Base-by-base conservation (phyloP, 2,329 filamentous ascomycete species). In the Westerdykella ornata region DNA sequence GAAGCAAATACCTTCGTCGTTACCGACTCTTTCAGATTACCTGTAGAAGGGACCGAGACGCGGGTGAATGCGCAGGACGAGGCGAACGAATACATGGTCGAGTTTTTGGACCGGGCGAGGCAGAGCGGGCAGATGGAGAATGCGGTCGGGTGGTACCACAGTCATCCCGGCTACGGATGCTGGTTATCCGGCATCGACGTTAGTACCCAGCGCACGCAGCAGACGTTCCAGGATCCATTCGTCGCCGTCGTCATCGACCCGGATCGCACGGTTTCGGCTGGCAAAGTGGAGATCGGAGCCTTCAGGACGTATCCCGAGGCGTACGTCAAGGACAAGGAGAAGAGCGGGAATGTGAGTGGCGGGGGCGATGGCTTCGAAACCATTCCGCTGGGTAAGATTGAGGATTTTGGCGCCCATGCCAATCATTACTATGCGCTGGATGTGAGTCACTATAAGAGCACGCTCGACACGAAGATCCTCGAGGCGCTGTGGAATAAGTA, bases 131-230 rank as follows among this genome's bases (percentile, higher is more conserved):
- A 89, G 42, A 73, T 83, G 63, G 92, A 98, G 68, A 97, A 98
- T 64, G 85, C 87, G 0, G 85, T 98, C 13, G 92, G 92, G 14
- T 98, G 92, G 92, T 98, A 98, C 67, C 92, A 98, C 69, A 90
- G 84, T 53, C 92, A 98, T 64, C 92, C 92, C 0, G 92, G 92
- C 18, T 98, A 98, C 65, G 92, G 92, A 34, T 98, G 92, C 74
- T 98, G 92, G 92, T 77, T 98, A 18, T 89, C 84, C 29, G 92
- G 92, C 43, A 97, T 98, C 67, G 92, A 98, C 63, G 92, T 98
- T 39, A 76, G 76, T 41, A 98, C 92, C 2, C 85, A 98, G 66
- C 75, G 78, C 52, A 81, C 84, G 58, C 88, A 96, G 68, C 92
- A 98, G 69, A 72, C 76, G 50, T 90, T 82, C 67, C 80, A 82